Evolutionary conservation across 2,329 filamentous ascomycete species (phyloP).

Genomic region (Exophiala alcalophila): DNA sequence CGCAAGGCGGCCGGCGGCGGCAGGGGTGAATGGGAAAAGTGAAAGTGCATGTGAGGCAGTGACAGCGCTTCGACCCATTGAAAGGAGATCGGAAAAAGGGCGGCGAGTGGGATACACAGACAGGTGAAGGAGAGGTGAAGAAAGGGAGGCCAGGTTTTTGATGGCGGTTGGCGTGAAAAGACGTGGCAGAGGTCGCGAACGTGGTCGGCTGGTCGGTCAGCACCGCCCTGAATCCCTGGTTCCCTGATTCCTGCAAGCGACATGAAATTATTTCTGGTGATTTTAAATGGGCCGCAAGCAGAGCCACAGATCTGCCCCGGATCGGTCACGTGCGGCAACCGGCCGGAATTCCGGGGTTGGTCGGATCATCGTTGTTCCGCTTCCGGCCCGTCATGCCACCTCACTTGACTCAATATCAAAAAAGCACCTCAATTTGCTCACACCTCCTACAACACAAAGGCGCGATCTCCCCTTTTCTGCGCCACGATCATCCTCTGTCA

Average conservation of each 20-base stretch:
- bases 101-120: background rate
- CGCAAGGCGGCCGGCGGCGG: constrained; percentile 9
- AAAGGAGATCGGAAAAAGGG: constrained; percentile 16
- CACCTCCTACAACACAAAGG: no score
- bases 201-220: background rate
- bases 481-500: background rate
- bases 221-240: background rate
- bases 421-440: no score
- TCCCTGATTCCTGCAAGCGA: no score
- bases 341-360: constrained; percentile 3
- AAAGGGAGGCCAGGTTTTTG: background rate
- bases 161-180: background rate
- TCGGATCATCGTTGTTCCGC: constrained; percentile 10
- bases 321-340: constrained; percentile 4
- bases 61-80: constrained; percentile 29
- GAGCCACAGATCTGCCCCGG: constrained; percentile 11
- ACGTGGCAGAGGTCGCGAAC: no score
- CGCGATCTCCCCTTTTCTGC: background rate
- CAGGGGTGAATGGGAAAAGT: constrained; percentile 11
- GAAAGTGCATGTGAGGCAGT: constrained; percentile 10
- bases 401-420: background rate
- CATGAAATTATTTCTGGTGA: no score
- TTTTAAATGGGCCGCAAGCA: no score
- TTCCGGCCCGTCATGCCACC: constrained; percentile 1
- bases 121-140: background rate